Base-by-base conservation (phyloP, 1,284 basidiomycete genomes). In the Amanita bisporigera region DNA sequence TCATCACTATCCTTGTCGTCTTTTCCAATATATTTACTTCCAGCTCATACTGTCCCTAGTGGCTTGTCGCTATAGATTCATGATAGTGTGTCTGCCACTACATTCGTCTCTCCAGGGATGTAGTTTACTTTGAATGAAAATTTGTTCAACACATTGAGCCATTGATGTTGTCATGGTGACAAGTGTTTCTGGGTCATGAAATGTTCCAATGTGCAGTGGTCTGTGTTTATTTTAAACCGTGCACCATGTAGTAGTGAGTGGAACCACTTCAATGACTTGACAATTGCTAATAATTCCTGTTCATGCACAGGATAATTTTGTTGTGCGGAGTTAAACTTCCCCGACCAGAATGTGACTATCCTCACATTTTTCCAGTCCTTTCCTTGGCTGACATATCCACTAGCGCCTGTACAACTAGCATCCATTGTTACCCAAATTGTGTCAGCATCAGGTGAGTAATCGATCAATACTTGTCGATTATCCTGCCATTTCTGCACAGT, bases 81-180 rank as follows among this genome's bases (percentile, higher is more conserved):
- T 3, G 79, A 83, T 24, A 83, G 67, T 0, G 77, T 76, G 57
- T 83, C 80, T 3, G 80, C 74, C 0, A 81, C 55, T 3, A 69
- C 54, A 60, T 83, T 83, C 0, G 67, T 68, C 9, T 66, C 59
- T 0, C 80, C 80, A 0, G 76, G 75, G 36, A 83, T 73, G 63
- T 82, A 77, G 6, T 70, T 43, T 2, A 83, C 73, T 6, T 63
- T 49, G 67, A 76, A 81, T 26, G 79, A 70, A 61, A 81, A 83
- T 33, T 77, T 77, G 36, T 62, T 71, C 12, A 81, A 47, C 10
- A 68, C 62, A 21, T 79, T 77, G n/a, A 69, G n/a, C 72, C 72
- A 73, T 1, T 64, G 64, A 33, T 62, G 57, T 49, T 73, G 71
- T 11, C 69, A 63, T 0, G 73, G 69, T 0, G 78, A 78, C 33